phyloP scores from a whole-genome alignment of 1,139 yeast species.

The Suhomyces chickasaworum region DNA sequence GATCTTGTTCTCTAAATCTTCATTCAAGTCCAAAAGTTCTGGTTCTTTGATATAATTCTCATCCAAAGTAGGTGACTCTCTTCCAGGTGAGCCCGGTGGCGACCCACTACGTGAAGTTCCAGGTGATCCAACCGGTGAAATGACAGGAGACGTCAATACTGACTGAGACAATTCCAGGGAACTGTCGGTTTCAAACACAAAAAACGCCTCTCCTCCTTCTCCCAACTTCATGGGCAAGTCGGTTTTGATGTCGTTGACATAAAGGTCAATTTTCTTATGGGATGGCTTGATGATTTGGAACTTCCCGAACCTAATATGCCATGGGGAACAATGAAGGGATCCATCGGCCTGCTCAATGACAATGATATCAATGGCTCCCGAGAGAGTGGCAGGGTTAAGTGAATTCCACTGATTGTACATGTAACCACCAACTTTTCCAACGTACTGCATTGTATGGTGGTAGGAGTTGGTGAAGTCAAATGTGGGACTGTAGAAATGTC shows the following conservation, averaged over 20 bases:
- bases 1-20: constrained; percentile 33
- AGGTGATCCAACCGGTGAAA: constrained; percentile 78
- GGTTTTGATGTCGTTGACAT: constrained; percentile 79
- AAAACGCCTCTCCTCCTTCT: constrained; percentile 97
- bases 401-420: constrained; percentile 98
- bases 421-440: constrained; percentile 91
- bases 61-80: neutral
- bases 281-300: constrained; percentile 93
- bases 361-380: constrained; percentile 96
- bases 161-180: constrained; percentile 65
- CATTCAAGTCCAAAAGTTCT: constrained; percentile 39
- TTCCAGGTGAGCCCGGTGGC: constrained; percentile 23
- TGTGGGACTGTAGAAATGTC: neutral
- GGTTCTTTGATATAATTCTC: constrained; percentile 20
- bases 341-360: constrained; percentile 92
- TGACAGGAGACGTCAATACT: constrained; percentile 87
- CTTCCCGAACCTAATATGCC: constrained; percentile 94
- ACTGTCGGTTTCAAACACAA: constrained; percentile 84
- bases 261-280: constrained; percentile 88
- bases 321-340: constrained; percentile 87
- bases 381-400: constrained; percentile 90
- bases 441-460: constrained; percentile 74
- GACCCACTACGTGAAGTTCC: constrained; percentile 50
- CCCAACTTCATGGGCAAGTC: constrained; percentile 94
- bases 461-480: neutral